Evolutionary conservation across 208 protist genomes (phyloP).

Genomic region (Leptomonas seymouri): DNA sequence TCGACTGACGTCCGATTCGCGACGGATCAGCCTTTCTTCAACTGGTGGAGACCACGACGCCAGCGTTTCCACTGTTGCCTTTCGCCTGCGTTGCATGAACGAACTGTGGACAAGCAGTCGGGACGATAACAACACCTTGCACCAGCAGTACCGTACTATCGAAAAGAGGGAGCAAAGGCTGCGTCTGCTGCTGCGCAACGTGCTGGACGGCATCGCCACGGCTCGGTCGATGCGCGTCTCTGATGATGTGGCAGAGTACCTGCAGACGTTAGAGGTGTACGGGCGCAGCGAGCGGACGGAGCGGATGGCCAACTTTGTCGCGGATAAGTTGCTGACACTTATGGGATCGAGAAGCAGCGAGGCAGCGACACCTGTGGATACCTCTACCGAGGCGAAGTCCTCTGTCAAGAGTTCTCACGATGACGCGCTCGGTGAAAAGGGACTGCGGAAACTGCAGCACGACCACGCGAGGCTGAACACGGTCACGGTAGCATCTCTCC

Average conservation of each 20-base stretch:
- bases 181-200: constrained; percentile 68
- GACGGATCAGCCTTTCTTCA: constrained; percentile 46
- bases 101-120: constrained; percentile 79
- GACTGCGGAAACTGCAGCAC: constrained; percentile 26
- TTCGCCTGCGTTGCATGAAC: constrained; percentile 74
- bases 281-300: constrained; percentile 69
- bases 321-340: constrained; percentile 45
- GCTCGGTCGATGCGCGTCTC: constrained; percentile 54
- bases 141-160: constrained; percentile 73
- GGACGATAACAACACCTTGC: constrained; percentile 82
- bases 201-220: constrained; percentile 80
- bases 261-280: constrained; percentile 82
- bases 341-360: background rate
- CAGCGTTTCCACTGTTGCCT: constrained; percentile 78
- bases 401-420: too few relatives aligned
- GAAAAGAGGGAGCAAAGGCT: constrained; percentile 51
- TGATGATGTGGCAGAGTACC: constrained; percentile 51
- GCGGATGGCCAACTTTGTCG: constrained; percentile 60
- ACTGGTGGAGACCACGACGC: constrained; percentile 47
- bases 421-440: constrained; percentile 21
- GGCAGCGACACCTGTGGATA: background rate
- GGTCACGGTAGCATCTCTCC: constrained; percentile 49
- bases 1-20: constrained; percentile 37
- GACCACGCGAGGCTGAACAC: constrained; percentile 44
- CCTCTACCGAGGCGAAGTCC: background rate